Evolutionary conservation across 305 asterid species (phyloP), one percentile per base, ranked within the genome.

Genomic region (Andrographis paniculata): DNA sequence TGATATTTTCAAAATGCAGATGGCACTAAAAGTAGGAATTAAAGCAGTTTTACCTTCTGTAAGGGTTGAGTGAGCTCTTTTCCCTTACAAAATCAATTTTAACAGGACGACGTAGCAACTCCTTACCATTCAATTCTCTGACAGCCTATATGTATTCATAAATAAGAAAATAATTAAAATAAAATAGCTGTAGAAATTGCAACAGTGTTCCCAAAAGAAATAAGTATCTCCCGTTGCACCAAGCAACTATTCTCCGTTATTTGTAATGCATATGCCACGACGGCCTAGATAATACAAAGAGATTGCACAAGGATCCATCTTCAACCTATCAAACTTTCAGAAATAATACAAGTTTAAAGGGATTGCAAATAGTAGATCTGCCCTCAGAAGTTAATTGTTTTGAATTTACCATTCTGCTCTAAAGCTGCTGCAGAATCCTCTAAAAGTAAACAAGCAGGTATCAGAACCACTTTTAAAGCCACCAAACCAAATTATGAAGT

Each of bases 1-100:
- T 6, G 4, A 33, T 13, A 27, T 33, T 5, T 33, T 33, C 38
- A 33, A 33, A 5, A 33, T 13, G 8, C 2, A 33, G 38, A 4
- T n/a, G 16, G 16, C 14, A 17, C 42, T 4, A 31, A 14, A 5
- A 37, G 42, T 37, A 37, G 42, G 30, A 24, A 24, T 4, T 8
- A 38, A 43, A 54, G 48, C 20, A 62, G 53, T 2, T 56, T 56
- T 77, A 75, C 93, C 82, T 68, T 49, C 68, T 56, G 28, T 47
- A 48, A 4, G 80, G 94, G 23, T 91, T 76, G 70, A 64, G 64
- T 1, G 67, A 27, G 38, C 82, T 75, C 63, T 84, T 80, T 64
- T 76, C 84, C 56, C 20, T 63, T 16, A 79, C 82, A 43, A 69
- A 20, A 67, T 86, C 94, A 42, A 89, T 86, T 48, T 70, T 80